Percentiles rank a stretch among this genome's conserved stretches.
phyloP scores from a whole-genome alignment of 495 filamentous ascomycete genomes.

The Talaromyces wortmannii region DNA sequence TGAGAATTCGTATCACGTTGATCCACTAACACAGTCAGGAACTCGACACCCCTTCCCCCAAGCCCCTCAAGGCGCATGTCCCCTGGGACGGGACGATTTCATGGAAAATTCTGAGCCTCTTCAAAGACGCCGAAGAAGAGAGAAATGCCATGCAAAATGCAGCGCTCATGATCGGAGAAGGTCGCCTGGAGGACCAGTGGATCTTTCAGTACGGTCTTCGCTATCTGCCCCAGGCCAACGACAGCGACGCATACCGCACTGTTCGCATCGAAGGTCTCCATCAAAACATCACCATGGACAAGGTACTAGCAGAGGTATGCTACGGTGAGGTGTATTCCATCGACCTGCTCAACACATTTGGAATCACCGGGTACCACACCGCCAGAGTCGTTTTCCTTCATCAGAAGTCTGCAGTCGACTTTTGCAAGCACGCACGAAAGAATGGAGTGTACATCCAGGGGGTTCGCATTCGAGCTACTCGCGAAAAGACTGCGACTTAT shows the following conservation, averaged over 20 bases:
- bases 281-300: constrained; percentile 6
- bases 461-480: constrained; percentile 10
- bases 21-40: not conserved
- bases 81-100: constrained; percentile 17
- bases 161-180: not conserved
- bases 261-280: constrained; percentile 24
- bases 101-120: constrained; percentile 24
- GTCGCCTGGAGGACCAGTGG: constrained; percentile 8
- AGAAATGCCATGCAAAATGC: not conserved
- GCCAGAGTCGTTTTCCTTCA: constrained; percentile 23
- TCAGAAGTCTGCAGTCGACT: constrained; percentile 14
- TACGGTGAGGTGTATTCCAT: constrained; percentile 23
- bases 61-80: not conserved
- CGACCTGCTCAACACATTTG: constrained; percentile 16
- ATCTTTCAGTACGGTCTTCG: constrained; percentile 28
- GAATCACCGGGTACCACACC: constrained; percentile 20
- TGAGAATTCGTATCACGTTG: not conserved
- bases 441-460: constrained; percentile 10
- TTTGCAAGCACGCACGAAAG: constrained; percentile 8
- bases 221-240: constrained; percentile 14
- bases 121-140: constrained; percentile 14
- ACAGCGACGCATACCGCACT: constrained; percentile 20
- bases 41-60: too few species aligned
- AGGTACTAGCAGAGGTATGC: constrained; percentile 15
- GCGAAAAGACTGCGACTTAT: constrained; percentile 27